phyloP scores from a whole-genome alignment of 805 yeast genomes.

The Tetrapisispora taiwanensis region DNA sequence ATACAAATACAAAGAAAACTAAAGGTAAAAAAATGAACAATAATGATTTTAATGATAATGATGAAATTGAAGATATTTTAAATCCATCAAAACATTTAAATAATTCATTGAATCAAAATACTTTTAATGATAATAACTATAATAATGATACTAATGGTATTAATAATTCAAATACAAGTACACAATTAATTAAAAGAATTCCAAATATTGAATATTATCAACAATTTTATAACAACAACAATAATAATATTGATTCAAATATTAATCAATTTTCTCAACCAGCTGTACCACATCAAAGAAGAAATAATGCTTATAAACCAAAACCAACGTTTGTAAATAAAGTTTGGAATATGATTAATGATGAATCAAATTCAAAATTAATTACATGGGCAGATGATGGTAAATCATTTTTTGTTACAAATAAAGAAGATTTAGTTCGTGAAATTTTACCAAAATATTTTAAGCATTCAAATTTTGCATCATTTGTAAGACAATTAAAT shows the following conservation, averaged over 20 bases:
- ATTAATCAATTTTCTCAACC: too few species aligned
- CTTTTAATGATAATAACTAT: background rate
- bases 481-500: slow-evolving; percentile 90
- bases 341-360: slow-evolving; percentile 93
- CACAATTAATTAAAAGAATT: slow-evolving; percentile 12
- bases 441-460: slow-evolving; percentile 80
- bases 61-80: slow-evolving; percentile 22
- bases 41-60: background rate
- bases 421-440: slow-evolving; percentile 75
- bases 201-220: slow-evolving; percentile 11
- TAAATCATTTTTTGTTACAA: slow-evolving; percentile 68
- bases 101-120: slow-evolving; percentile 6
- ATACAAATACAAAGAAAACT: background rate
- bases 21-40: background rate
- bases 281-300: background rate
- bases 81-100: slow-evolving; percentile 20
- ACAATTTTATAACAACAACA: background rate
- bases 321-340: slow-evolving; percentile 89
- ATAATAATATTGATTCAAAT: background rate
- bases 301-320: slow-evolving; percentile 31
- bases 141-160: background rate
- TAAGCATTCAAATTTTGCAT: slow-evolving; percentile 91
- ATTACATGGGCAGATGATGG: slow-evolving; percentile 87
- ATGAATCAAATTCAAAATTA: slow-evolving; percentile 52
- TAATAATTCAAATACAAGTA: background rate